A percentile compares a stretch with the other conserved stretches of the same genome.
Conservation (phyloP, 2,329 filamentous ascomycete species). For the Penicillium sp. region DNA sequence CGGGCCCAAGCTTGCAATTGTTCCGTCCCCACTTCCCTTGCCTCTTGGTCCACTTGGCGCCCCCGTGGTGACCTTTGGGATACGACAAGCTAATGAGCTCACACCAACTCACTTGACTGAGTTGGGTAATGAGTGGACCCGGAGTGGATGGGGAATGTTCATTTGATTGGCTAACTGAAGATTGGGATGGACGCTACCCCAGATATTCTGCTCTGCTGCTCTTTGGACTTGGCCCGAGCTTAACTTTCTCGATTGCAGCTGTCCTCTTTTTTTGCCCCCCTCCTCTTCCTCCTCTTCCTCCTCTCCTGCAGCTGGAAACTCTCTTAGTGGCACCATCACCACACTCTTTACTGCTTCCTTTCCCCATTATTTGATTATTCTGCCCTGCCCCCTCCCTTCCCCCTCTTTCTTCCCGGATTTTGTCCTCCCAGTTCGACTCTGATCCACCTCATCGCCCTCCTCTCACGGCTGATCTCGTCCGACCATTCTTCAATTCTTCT, state of each 20-base stretch:
- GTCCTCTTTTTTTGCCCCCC: neutral
- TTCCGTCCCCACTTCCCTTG: slow-evolving; percentile 4
- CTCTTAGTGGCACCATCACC: slow-evolving; percentile 10
- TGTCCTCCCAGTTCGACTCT: neutral
- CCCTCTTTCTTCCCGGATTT: slow-evolving; percentile 2
- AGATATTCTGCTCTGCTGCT: slow-evolving; percentile 12
- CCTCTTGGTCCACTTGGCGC: neutral
- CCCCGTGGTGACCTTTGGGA: slow-evolving; percentile 4
- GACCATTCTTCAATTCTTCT: neutral
- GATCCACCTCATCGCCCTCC: neutral
- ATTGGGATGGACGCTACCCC: slow-evolving; percentile 23
- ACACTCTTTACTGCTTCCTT: slow-evolving; percentile 1
- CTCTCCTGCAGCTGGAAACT: neutral
- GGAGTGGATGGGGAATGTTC: neutral
- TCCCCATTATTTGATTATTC: neutral
- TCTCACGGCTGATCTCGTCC: neutral
- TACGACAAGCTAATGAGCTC: slow-evolving; percentile 12
- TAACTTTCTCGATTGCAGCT: slow-evolving; percentile 9
- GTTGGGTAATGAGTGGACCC: neutral
- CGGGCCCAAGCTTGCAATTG: neutral
- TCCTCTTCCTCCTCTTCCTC: neutral
- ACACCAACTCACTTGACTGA: neutral
- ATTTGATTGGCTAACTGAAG: slow-evolving; percentile 9
- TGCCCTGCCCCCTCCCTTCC: neutral
- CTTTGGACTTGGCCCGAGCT: slow-evolving; percentile 20